phyloP scores from a whole-genome alignment of 306 rosid genomes.

The Luffa aegyptiaca region DNA sequence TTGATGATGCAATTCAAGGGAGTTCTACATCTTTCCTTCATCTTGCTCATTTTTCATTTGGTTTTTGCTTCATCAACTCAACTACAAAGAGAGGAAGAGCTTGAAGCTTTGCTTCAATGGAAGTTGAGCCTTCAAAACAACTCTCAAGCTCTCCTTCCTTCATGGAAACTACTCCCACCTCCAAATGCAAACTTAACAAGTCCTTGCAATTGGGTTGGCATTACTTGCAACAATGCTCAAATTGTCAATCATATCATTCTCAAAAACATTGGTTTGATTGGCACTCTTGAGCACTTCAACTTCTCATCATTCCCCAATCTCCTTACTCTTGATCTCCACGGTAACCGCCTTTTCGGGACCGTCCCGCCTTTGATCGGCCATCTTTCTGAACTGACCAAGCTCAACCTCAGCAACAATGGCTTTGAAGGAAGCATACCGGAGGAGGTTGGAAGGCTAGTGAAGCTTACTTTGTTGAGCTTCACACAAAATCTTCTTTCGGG shows the following conservation, averaged over 20 bases:
- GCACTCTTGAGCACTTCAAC: conserved; percentile 1
- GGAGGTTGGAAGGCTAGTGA: conserved; percentile 22
- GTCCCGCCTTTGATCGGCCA: not conserved
- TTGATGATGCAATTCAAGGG: not conserved
- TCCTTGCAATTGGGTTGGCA: conserved; percentile 17
- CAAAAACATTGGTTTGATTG: not conserved
- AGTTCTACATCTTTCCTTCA: not conserved
- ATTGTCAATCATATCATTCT: conserved; percentile 3
- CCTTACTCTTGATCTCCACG: conserved; percentile 5
- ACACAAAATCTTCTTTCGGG: conserved; percentile 30
- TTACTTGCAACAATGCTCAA: not conserved
- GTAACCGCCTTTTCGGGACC: not conserved
- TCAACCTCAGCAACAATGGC: conserved; percentile 8
- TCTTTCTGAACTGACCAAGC: not conserved
- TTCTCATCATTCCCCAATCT: conserved; percentile 13
- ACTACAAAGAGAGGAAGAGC: not conserved
- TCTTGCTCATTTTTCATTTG: conserved; percentile 5
- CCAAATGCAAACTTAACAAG: not conserved
- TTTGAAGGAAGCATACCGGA: conserved; percentile 5
- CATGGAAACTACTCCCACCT: conserved; percentile 6
- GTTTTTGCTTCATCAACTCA: not conserved
- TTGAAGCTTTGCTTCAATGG: conserved; percentile 14
- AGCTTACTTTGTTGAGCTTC: conserved; percentile 14
- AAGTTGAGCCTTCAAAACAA: conserved; percentile 5
- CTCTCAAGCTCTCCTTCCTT: conserved; percentile 10